These are phyloP conservation scores for Chamaenerion angustifolium DNA, from an alignment of 345 rosid genomes.

Conservation along the genomic window DNA sequence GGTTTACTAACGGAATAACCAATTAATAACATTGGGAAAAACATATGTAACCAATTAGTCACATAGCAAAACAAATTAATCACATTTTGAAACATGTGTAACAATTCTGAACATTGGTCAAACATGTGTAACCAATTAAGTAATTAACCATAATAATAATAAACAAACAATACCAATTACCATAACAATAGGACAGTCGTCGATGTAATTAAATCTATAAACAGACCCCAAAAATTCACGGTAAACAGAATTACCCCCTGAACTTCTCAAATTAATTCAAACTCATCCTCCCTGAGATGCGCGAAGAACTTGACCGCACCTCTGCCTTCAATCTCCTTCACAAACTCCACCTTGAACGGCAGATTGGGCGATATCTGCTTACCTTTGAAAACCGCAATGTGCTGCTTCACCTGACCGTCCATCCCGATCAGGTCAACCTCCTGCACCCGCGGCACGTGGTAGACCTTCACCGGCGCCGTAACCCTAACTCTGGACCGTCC, in stretches of 20 bases:
- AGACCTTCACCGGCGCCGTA: constrained; percentile 65
- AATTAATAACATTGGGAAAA: no score
- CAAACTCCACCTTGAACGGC: constrained; percentile 71
- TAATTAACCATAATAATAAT: no score
- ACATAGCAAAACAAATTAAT: no score
- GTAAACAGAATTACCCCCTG: neutral
- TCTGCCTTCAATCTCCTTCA: constrained; percentile 43
- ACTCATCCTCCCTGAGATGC: constrained; percentile 83
- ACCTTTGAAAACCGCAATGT: constrained; percentile 60
- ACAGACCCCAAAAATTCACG: no score
- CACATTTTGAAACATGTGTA: no score
- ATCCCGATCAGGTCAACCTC: constrained; percentile 63
- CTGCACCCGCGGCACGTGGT: constrained; percentile 66
- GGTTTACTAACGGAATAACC: no score
- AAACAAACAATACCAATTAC: no score
- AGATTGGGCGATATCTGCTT: constrained; percentile 67
- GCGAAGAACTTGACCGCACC: constrained; percentile 75
- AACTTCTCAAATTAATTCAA: constrained; percentile 39
- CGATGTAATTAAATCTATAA: no score
- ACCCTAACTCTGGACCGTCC: constrained; percentile 75
- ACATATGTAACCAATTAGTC: no score
- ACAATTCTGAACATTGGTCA: no score
- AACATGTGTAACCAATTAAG: no score
- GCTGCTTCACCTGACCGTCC: constrained; percentile 73
- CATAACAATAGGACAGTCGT: no score